Base-by-base conservation (phyloP, 768 basidiomycete genomes). In the Gymnopilus dilepis region DNA sequence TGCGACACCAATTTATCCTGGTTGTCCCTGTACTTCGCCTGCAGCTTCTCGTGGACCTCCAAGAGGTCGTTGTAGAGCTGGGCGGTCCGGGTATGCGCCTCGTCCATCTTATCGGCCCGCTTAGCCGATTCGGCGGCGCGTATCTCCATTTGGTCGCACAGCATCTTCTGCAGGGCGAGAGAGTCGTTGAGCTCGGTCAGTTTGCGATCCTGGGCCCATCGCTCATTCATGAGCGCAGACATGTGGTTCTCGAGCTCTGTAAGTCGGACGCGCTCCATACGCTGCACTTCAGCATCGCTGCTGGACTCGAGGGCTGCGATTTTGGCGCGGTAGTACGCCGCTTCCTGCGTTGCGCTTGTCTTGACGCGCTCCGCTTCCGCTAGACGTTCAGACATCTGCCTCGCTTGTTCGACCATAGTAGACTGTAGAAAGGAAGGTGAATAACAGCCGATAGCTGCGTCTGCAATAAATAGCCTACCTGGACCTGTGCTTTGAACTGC, bases 261-360 rank as follows among this genome's bases (percentile, higher is more conserved):
- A 19, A 88, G 75, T 37, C 95, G 92, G 52, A 94, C 91, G 11
- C 88, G 86, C 65, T 97, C 95, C 6, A 96, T 71, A 28, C 87
- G 87, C 31, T 80, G 76, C 2, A 87, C 69, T 33, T 97, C 95
- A 6, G 77, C 70, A 9, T 88, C 83, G 17, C 86, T 84, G 43
- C 84, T 81, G 1, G 84, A 77, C 72, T 99, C 97, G 53, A 94
- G 76, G 0, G 97, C 95, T 2, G 88, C 84, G n/a, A 97, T 79
- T 76, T 99, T 98, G 48, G 96, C 93, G 52, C 96, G 93, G 72
- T 95, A 97, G 77, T 91, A 98, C 0, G 95, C 94, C 2, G 96
- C 92, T 75, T 99, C 97, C 74, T 99, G 94, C 7, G 92, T 76
- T 1, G 97, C 97, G 42, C 85, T 88, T 6, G 82, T 73, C 63